phyloP scores from a whole-genome alignment of 306 rosid species.

The Vigna mungo region DNA sequence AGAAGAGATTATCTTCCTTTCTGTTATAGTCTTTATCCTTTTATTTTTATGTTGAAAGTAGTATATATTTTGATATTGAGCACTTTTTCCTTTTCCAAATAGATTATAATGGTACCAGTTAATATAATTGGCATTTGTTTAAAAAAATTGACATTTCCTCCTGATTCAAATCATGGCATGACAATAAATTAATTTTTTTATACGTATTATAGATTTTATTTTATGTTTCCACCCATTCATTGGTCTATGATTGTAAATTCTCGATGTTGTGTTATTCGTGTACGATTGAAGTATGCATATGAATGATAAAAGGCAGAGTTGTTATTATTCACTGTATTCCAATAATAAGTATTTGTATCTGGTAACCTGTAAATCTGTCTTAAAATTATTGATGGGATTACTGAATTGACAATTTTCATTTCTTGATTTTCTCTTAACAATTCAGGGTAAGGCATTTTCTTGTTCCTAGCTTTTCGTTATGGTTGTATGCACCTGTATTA shows the following conservation, averaged over 20 bases:
- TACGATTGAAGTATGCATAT: constrained; percentile 8
- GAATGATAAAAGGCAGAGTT: constrained; percentile 16
- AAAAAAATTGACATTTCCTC: not conserved
- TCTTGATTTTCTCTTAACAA: constrained; percentile 11
- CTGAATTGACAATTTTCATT: not conserved
- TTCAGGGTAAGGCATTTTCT: constrained; percentile 4
- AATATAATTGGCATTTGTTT: not conserved
- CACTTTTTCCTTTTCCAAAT: constrained; percentile 11
- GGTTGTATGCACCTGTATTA: not conserved
- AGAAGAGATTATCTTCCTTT: constrained; percentile 23
- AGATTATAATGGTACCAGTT: constrained; percentile 10
- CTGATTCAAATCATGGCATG: not conserved
- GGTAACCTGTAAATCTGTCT: not conserved
- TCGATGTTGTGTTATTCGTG: not conserved
- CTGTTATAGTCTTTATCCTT: constrained; percentile 10
- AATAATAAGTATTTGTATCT: constrained; percentile 1
- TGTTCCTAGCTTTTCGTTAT: not conserved
- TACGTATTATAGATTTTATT: not conserved
- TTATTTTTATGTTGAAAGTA: constrained; percentile 8
- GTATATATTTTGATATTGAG: constrained; percentile 9
- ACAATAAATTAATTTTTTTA: not conserved
- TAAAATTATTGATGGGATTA: constrained; percentile 4
- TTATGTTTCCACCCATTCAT: constrained; percentile 12
- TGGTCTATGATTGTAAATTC: not conserved
- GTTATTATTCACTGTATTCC: not conserved